Evolutionary conservation across 2,329 filamentous ascomycete genomes (phyloP).

Genomic region (Sporothrix luriei): DNA sequence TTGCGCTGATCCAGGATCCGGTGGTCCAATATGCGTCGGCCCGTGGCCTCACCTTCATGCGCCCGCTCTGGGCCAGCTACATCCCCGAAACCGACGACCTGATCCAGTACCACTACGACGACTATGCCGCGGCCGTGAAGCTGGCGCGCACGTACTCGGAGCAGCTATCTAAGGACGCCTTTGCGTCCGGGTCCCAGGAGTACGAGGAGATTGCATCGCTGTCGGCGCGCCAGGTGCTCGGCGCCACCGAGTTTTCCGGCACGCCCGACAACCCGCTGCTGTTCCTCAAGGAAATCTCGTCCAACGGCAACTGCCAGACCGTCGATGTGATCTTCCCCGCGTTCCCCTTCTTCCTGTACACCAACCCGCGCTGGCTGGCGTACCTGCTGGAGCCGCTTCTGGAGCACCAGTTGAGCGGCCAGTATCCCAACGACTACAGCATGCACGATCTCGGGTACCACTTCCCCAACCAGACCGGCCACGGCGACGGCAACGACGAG

Average conservation of each 20-base stretch:
- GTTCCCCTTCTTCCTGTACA: slow-evolving; percentile 83
- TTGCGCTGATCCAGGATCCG: slow-evolving; percentile 74
- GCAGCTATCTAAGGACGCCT: slow-evolving; percentile 71
- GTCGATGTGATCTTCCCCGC: slow-evolving; percentile 84
- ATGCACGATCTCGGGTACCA: slow-evolving; percentile 74
- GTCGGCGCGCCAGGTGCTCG: slow-evolving; percentile 76
- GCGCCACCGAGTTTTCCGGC: slow-evolving; percentile 72
- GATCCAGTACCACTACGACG: slow-evolving; percentile 72
- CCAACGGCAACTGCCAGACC: slow-evolving; percentile 79
- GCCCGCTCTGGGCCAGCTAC: slow-evolving; percentile 76
- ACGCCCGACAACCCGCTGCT: slow-evolving; percentile 70
- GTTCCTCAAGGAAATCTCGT: slow-evolving; percentile 83
- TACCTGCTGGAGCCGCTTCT: slow-evolving; percentile 77
- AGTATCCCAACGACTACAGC: slow-evolving; percentile 78
- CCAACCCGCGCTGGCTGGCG: slow-evolving; percentile 75
- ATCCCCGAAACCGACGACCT: slow-evolving; percentile 64
- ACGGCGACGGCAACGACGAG: slow-evolving; percentile 67
- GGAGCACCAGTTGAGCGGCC: slow-evolving; percentile 76
- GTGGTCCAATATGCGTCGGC: slow-evolving; percentile 77
- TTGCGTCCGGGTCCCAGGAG: slow-evolving; percentile 70
- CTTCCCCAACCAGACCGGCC: slow-evolving; percentile 73
- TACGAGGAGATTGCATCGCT: slow-evolving; percentile 78
- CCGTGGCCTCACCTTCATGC: slow-evolving; percentile 74
- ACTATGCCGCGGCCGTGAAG: slow-evolving; percentile 63
- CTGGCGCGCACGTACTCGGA: slow-evolving; percentile 71